Conservation (phyloP, 164 flowering plant species). For the Malania oleifera region DNA sequence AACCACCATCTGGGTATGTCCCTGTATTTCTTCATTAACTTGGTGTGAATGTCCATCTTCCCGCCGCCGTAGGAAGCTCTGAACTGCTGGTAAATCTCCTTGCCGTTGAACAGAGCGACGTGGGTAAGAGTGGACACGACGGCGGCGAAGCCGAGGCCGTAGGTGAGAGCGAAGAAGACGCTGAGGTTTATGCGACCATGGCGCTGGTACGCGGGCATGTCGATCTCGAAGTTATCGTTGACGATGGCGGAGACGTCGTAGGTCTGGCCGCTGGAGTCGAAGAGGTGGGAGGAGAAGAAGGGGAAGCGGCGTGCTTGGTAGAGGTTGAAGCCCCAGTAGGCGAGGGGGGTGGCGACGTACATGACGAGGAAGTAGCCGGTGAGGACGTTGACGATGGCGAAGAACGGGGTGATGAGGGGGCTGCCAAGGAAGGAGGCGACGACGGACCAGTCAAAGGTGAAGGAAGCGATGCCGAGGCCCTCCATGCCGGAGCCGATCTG, state of each 20-base stretch:
- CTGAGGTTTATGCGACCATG: constrained; percentile 43
- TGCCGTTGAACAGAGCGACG: constrained; percentile 57
- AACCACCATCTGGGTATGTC: constrained; percentile 83
- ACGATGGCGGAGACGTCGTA: constrained; percentile 42
- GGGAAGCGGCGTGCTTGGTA: constrained; percentile 13
- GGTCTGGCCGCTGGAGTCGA: constrained; percentile 24
- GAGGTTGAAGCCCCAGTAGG: constrained; percentile 17
- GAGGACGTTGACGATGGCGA: constrained; percentile 16
- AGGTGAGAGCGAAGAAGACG: constrained; percentile 45
- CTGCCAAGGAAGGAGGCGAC: constrained; percentile 15
- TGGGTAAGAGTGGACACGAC: constrained; percentile 54
- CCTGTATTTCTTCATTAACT: constrained; percentile 59
- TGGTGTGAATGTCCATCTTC: constrained; percentile 69
- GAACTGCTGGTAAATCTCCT: constrained; percentile 39
- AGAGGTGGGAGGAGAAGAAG: constrained; percentile 22
- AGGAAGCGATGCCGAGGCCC: constrained; percentile 13
- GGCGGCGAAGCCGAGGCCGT: constrained; percentile 60
- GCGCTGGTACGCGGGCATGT: constrained; percentile 22
- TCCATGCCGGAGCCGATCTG: constrained; percentile 15
- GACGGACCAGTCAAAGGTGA: constrained; percentile 15
- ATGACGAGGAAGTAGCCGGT: constrained; percentile 5
- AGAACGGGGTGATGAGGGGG: constrained; percentile 14
- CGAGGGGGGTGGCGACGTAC: constrained; percentile 1
- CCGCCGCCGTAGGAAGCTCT: constrained; percentile 24
- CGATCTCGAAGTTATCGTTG: constrained; percentile 41